Evolutionary conservation across 306 rosid genomes (phyloP).

Genomic region (Lathyrus sativus): DNA sequence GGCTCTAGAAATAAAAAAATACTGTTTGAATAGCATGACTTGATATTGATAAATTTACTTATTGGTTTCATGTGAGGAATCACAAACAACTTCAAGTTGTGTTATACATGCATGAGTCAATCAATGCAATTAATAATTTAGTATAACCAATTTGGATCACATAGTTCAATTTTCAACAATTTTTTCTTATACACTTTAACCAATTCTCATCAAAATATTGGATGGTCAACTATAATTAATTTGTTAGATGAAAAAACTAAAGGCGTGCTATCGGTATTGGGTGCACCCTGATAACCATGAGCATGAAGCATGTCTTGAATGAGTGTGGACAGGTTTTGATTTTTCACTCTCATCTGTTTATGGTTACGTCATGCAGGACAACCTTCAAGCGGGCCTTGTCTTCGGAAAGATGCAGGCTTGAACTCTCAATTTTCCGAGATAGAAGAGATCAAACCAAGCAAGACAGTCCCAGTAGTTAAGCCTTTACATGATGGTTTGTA

Average conservation of each 20-base stretch:
- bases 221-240: not conserved
- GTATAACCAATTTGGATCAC: not conserved
- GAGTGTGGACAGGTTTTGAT: constrained; percentile 25
- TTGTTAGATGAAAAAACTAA: not conserved
- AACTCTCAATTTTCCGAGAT: constrained; percentile 36
- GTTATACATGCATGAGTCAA: not conserved
- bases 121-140: not conserved
- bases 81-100: not conserved
- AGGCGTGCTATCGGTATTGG: not conserved
- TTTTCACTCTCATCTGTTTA: constrained; percentile 35
- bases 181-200: not conserved
- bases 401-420: constrained; percentile 44
- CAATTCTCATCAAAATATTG: not conserved
- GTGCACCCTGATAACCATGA: constrained; percentile 15
- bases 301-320: constrained; percentile 5
- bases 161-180: not conserved
- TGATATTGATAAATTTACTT: not conserved
- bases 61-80: not conserved
- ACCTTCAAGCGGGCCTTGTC: constrained; percentile 36
- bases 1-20: not conserved
- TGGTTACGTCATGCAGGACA: constrained; percentile 54
- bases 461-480: constrained; percentile 42
- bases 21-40: not conserved
- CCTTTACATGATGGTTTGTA: constrained; percentile 69
- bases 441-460: constrained; percentile 46